phyloP scores from a whole-genome alignment of 495 filamentous ascomycete species.

The Aspergillus indologenus region DNA sequence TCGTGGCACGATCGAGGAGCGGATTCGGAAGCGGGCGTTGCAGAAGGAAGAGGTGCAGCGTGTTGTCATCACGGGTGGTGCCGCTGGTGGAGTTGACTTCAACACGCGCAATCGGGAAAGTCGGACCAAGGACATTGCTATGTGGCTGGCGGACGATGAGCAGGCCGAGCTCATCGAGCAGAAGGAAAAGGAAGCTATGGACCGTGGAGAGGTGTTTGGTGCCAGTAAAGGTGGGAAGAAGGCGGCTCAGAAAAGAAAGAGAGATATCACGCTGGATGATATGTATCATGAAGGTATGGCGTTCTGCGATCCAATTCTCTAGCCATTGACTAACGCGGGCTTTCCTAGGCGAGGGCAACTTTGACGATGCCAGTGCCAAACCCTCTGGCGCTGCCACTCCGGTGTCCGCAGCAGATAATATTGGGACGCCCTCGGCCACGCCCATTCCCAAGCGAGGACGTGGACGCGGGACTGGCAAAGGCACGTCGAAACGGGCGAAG shows the following conservation, averaged over 20 bases:
- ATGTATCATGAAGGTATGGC: conserved; percentile 96
- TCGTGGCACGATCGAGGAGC: conserved; percentile 94
- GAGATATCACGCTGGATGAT: conserved; percentile 83
- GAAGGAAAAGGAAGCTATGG: conserved; percentile 78
- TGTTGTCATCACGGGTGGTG: conserved; percentile 93
- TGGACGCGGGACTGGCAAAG: conserved; percentile 46
- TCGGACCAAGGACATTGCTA: conserved; percentile 89
- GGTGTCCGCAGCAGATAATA: conserved; percentile 51
- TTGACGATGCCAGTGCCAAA: conserved; percentile 78
- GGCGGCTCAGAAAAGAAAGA: conserved; percentile 58
- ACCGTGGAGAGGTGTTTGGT: conserved; percentile 49
- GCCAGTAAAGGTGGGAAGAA: conserved; percentile 55
- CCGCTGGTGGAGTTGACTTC: conserved; percentile 82
- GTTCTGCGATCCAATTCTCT: neutral
- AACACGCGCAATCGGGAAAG: conserved; percentile 87
- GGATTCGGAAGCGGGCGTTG: conserved; percentile 92
- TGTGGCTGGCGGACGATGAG: conserved; percentile 96
- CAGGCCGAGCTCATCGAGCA: conserved; percentile 87
- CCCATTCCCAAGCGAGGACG: conserved; percentile 53
- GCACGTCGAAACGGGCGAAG: conserved; percentile 79
- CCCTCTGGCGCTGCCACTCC: conserved; percentile 83
- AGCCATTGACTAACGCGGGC: neutral
- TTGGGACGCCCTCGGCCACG: conserved; percentile 43
- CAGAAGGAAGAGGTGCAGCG: conserved; percentile 99
- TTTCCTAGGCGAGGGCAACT: conserved; percentile 79